Evolutionary conservation across 495 filamentous ascomycete genomes (phyloP).

Genomic region (Neurospora intermedia): DNA sequence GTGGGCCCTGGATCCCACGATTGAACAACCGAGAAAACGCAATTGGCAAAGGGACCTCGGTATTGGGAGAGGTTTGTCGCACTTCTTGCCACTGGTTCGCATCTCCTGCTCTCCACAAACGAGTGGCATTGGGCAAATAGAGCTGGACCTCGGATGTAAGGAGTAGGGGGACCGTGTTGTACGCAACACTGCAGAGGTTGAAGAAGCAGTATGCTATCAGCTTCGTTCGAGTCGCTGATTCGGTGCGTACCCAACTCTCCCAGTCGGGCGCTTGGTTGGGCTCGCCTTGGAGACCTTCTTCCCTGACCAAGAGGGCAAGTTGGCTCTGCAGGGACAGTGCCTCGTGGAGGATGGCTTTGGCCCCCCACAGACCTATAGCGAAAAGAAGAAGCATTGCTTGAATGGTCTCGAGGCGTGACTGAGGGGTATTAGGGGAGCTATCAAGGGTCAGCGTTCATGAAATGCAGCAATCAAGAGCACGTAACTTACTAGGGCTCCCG

Average conservation of each 20-base stretch:
- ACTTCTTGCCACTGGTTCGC: slow-evolving; percentile 42
- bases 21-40: slow-evolving; percentile 39
- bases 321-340: slow-evolving; percentile 42
- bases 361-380: slow-evolving; percentile 46
- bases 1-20: slow-evolving; percentile 33
- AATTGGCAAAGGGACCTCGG: slow-evolving; percentile 40
- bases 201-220: slow-evolving; percentile 50
- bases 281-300: slow-evolving; percentile 39
- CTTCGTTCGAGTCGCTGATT: slow-evolving; percentile 44
- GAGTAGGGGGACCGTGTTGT: slow-evolving; percentile 46
- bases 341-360: slow-evolving; percentile 46
- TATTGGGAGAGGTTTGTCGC: slow-evolving; percentile 28
- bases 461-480: not conserved
- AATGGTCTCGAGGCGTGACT: slow-evolving; percentile 43
- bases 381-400: slow-evolving; percentile 47
- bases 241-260: slow-evolving; percentile 48
- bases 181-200: slow-evolving; percentile 47
- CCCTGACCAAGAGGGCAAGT: slow-evolving; percentile 42
- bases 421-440: slow-evolving; percentile 40
- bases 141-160: slow-evolving; percentile 53
- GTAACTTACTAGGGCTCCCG: slow-evolving; percentile 38
- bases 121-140: slow-evolving; percentile 45
- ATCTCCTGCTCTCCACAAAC: slow-evolving; percentile 41
- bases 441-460: slow-evolving; percentile 12
- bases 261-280: slow-evolving; percentile 34